These are phyloP conservation scores for Lepiota brunneoincarnata DNA, from an alignment of 768 basidiomycete genomes.

Conservation along the genomic window DNA sequence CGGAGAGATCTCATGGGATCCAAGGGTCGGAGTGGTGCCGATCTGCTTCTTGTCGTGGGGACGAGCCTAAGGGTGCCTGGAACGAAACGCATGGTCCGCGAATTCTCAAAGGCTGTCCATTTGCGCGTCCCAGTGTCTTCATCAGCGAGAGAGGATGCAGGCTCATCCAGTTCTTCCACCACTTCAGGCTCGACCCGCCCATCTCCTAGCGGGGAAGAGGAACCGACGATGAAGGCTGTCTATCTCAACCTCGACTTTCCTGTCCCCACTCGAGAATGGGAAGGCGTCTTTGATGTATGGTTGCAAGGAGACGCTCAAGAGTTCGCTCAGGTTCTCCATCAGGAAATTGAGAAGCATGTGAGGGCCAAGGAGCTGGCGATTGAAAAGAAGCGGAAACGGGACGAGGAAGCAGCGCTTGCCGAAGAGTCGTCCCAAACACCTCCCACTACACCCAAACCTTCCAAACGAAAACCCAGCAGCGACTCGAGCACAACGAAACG, in stretches of 20 bases:
- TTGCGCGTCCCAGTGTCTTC: slow-evolving; percentile 39
- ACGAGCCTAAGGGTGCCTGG: slow-evolving; percentile 89
- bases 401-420: slow-evolving; percentile 37
- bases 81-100: slow-evolving; percentile 87
- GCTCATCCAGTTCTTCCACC: slow-evolving; percentile 23
- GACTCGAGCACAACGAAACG: slow-evolving; percentile 5
- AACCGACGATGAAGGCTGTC: slow-evolving; percentile 59
- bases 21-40: slow-evolving; percentile 70
- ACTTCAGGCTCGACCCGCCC: slow-evolving; percentile 49
- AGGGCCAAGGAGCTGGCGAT: slow-evolving; percentile 49
- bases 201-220: slow-evolving; percentile 43
- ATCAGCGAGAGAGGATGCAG: slow-evolving; percentile 28
- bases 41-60: slow-evolving; percentile 85
- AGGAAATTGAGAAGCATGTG: slow-evolving; percentile 55
- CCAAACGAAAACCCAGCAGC: not conserved
- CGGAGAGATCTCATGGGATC: slow-evolving; percentile 74
- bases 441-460: slow-evolving; percentile 3
- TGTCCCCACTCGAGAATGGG: slow-evolving; percentile 82
- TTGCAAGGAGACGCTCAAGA: slow-evolving; percentile 83
- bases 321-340: slow-evolving; percentile 62
- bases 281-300: slow-evolving; percentile 89
- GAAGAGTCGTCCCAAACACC: slow-evolving; percentile 8
- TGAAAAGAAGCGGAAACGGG: slow-evolving; percentile 57
- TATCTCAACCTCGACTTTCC: slow-evolving; percentile 90
- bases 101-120: slow-evolving; percentile 78